Percentiles rank a stretch among this genome's conserved stretches.
phyloP scores from a whole-genome alignment of 768 basidiomycete genomes.

The Macrolepiota albuminosa region DNA sequence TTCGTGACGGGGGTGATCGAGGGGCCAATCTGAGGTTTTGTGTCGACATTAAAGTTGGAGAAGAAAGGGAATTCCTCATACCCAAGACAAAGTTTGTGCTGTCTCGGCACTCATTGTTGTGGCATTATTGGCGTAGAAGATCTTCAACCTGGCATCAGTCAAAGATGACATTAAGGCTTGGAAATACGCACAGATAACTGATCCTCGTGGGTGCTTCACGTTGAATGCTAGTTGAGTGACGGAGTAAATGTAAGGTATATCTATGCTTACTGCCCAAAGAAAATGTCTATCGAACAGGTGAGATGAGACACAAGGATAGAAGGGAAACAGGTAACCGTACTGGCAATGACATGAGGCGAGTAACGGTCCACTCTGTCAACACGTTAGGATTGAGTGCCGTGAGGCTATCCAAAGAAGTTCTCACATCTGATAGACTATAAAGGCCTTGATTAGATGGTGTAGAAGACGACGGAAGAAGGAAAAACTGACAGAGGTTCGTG shows the following conservation, averaged over 20 bases:
- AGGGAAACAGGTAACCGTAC: conserved; percentile 31
- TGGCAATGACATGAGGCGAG: conserved; percentile 73
- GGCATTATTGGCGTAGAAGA: conserved; percentile 70
- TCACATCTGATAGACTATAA: conserved; percentile 36
- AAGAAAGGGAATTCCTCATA: conserved; percentile 9
- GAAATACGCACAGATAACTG: conserved; percentile 47
- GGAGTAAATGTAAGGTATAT: neutral
- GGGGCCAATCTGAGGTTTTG: conserved; percentile 48
- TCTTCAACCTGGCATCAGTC: conserved; percentile 29
- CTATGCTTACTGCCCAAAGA: conserved; percentile 56
- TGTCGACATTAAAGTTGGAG: conserved; percentile 1
- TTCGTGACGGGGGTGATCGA: conserved; percentile 68
- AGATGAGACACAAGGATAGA: neutral
- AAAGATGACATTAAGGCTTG: neutral
- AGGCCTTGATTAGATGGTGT: neutral
- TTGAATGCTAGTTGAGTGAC: neutral
- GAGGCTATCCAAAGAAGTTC: conserved; percentile 10
- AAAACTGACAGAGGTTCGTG: conserved; percentile 59
- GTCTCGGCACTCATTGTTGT: conserved; percentile 52
- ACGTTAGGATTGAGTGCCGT: neutral
- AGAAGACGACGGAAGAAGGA: neutral
- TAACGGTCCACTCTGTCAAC: conserved; percentile 62
- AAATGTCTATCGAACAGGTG: conserved; percentile 44
- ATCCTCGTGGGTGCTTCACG: conserved; percentile 57
- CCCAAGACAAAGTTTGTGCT: conserved; percentile 47